phyloP scores from a whole-genome alignment of 1,284 basidiomycete species.

The Pulveroboletus sp. region DNA sequence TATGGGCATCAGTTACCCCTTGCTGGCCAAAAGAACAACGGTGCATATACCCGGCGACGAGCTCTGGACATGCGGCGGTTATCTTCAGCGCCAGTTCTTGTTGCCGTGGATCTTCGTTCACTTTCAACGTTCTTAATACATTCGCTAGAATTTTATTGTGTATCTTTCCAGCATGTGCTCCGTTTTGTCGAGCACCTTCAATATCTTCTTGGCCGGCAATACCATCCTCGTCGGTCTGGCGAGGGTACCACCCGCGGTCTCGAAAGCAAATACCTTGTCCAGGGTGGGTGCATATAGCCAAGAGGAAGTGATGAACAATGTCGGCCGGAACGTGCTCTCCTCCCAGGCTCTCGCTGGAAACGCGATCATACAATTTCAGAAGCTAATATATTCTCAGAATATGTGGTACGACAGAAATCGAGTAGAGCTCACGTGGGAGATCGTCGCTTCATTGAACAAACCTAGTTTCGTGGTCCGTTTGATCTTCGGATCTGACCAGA shows the following conservation, averaged over 20 bases:
- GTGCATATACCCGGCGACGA: slow-evolving; percentile 69
- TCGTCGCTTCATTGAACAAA: slow-evolving; percentile 63
- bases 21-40: neutral
- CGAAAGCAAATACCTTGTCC: slow-evolving; percentile 87
- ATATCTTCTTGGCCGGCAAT: slow-evolving; percentile 22
- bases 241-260: slow-evolving; percentile 90
- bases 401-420: neutral
- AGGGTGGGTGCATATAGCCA: slow-evolving; percentile 83
- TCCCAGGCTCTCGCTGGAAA: slow-evolving; percentile 51
- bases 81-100: slow-evolving; percentile 85
- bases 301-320: slow-evolving; percentile 83
- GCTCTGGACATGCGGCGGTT: slow-evolving; percentile 80
- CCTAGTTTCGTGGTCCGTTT: slow-evolving; percentile 68
- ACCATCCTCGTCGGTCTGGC: slow-evolving; percentile 46
- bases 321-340: slow-evolving; percentile 69
- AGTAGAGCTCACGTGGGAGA: slow-evolving; percentile 54
- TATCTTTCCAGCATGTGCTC: slow-evolving; percentile 49
- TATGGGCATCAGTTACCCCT: slow-evolving; percentile 1
- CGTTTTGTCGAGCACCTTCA: slow-evolving; percentile 32
- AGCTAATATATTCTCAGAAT: slow-evolving; percentile 44
- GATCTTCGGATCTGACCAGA: slow-evolving; percentile 72
- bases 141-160: slow-evolving; percentile 87
- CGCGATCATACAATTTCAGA: slow-evolving; percentile 67
- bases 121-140: slow-evolving; percentile 71
- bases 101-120: slow-evolving; percentile 83